Conservation (phyloP, 2,329 filamentous ascomycete genomes). For the Cadophora luteo-olivacea region DNA sequence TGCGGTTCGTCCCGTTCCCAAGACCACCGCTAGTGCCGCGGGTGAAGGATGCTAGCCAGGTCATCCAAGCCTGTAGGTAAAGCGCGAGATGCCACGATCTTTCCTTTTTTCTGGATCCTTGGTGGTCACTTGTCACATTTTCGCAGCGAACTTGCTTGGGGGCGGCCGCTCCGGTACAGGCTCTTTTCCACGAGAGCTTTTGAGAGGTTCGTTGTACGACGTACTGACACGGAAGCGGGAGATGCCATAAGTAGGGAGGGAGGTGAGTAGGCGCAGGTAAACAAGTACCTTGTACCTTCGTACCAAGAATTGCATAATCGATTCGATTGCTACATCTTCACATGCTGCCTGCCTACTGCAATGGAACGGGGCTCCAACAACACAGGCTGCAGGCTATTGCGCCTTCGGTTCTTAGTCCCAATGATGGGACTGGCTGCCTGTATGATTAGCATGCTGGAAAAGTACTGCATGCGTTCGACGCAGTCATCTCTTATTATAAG, state of each 20-base stretch:
- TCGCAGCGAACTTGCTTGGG: not conserved
- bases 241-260: not conserved
- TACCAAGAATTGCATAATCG: slow-evolving; percentile 10
- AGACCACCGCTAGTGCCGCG: slow-evolving; percentile 4
- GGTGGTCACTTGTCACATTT: slow-evolving; percentile 4
- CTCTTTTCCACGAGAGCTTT: slow-evolving; percentile 3
- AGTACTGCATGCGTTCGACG: not conserved
- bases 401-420: not conserved
- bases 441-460: slow-evolving; percentile 5
- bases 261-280: not conserved
- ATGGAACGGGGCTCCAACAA: slow-evolving; percentile 9
- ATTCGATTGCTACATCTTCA: slow-evolving; percentile 5
- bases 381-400: slow-evolving; percentile 7
- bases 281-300: slow-evolving; percentile 13
- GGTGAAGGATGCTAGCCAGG: slow-evolving; percentile 3
- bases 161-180: not conserved
- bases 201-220: slow-evolving; percentile 14
- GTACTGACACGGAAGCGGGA: not conserved
- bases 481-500: slow-evolving; percentile 8
- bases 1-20: slow-evolving; percentile 23
- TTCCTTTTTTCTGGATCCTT: slow-evolving; percentile 5
- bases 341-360: slow-evolving; percentile 12
- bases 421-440: not conserved
- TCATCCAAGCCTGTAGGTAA: not conserved
- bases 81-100: not conserved